These are phyloP conservation scores for Pontederia paniculata DNA, from an alignment of 176 grass and related monocot species.

Conservation along the genomic window DNA sequence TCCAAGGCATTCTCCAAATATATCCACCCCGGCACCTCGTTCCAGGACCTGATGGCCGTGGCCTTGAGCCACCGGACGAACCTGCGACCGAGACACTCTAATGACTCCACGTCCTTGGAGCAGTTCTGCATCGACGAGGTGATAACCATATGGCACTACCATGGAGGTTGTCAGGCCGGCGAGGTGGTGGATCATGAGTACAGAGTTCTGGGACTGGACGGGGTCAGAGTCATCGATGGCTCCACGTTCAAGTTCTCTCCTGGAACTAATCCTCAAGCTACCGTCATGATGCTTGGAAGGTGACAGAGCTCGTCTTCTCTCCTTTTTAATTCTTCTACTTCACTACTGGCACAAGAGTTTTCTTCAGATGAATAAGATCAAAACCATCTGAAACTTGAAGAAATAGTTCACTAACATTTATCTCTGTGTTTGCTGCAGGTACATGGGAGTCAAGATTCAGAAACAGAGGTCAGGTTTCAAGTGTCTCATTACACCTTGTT, in stretches of 20 bases:
- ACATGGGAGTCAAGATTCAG: neutral
- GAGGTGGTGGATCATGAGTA: conserved; percentile 2
- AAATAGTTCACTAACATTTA: neutral
- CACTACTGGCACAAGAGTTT: too few species aligned
- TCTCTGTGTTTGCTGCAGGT: neutral
- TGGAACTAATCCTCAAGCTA: conserved; percentile 16
- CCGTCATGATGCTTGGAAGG: conserved; percentile 13
- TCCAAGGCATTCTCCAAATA: conserved; percentile 51
- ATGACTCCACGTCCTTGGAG: conserved; percentile 54
- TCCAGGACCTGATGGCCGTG: conserved; percentile 40
- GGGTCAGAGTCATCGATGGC: conserved; percentile 6
- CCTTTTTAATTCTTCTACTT: neutral
- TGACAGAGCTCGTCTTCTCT: neutral
- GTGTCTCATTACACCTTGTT: too few species aligned
- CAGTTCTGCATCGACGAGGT: conserved; percentile 9
- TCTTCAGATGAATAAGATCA: neutral
- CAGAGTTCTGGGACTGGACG: neutral
- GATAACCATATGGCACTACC: conserved; percentile 6
- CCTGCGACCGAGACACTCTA: conserved; percentile 43
- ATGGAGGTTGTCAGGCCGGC: conserved; percentile 1
- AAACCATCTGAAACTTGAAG: neutral
- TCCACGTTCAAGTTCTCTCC: conserved; percentile 3
- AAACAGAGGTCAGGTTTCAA: neutral
- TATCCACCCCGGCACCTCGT: conserved; percentile 41
- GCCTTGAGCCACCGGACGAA: conserved; percentile 51